phyloP scores from a whole-genome alignment of 306 rosid genomes.

The Trifolium fragiferum region DNA sequence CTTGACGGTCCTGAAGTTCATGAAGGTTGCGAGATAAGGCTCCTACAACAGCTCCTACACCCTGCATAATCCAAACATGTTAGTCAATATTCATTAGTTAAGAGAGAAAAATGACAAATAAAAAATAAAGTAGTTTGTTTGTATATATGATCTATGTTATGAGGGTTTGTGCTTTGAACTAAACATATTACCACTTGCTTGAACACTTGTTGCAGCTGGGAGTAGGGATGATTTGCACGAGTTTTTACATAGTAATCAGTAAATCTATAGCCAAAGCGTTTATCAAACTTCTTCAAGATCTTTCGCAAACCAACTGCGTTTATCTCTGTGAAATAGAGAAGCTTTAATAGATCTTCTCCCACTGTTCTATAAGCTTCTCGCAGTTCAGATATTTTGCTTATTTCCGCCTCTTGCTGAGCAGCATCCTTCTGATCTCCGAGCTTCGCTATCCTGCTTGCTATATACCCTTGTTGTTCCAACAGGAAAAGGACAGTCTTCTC shows the following conservation, averaged over 20 bases:
- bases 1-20: slow-evolving; percentile 93
- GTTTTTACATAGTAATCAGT: slow-evolving; percentile 92
- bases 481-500: slow-evolving; percentile 94
- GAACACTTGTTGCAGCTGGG: slow-evolving; percentile 98
- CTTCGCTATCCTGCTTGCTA: slow-evolving; percentile 84
- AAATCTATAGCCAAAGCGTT: slow-evolving; percentile 92
- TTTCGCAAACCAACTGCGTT: slow-evolving; percentile 97
- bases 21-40: slow-evolving; percentile 97
- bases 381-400: slow-evolving; percentile 62
- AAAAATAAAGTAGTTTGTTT: no score
- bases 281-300: slow-evolving; percentile 97
- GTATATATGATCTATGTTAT: not conserved
- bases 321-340: slow-evolving; percentile 83
- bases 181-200: slow-evolving; percentile 91
- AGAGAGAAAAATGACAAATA: not conserved
- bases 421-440: slow-evolving; percentile 70
- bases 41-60: slow-evolving; percentile 97
- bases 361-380: slow-evolving; percentile 82
- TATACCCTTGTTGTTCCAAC: slow-evolving; percentile 94
- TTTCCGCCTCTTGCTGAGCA: slow-evolving; percentile 73
- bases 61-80: slow-evolving; percentile 60
- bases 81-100: slow-evolving; percentile 40
- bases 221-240: slow-evolving; percentile 98
- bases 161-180: slow-evolving; percentile 32
- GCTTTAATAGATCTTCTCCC: slow-evolving; percentile 86